Base-by-base conservation (phyloP, 148 eudicot genomes). In the Rhododendron molle region DNA sequence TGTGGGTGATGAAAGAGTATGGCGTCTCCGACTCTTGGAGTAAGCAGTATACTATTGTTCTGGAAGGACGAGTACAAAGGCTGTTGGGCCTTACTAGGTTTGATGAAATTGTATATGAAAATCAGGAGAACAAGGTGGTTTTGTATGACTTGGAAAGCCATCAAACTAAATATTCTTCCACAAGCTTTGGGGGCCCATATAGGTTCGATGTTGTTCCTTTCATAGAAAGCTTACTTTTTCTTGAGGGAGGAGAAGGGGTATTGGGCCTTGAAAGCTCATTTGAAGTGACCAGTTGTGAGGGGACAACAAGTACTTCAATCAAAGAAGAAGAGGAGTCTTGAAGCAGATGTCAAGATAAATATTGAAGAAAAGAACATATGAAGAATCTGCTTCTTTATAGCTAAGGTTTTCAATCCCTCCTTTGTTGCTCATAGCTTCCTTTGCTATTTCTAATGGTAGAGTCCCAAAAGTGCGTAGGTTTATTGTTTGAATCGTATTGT, bases 1-100 rank as follows among this genome's bases (percentile, higher is more conserved):
- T 83, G 40, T 87, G 88, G 88, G 71, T 87, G 18, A 87, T 87
- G 88, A 83, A 54, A 50, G 88, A 87, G 76, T 87, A 87, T 84
- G 88, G 88, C 11, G 76, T 69, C 62, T 54, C 60, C 43, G 76
- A 87, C 5, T 78, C 86, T 28, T 87, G 88, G 88, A 76, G 21
- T 67, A 79, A 79, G 38, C 15, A 79, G 30, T 40, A 78, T 60
- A 16, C 76, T 26, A 73, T 83, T 73, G 49, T 76, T 36, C 26
- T 38, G 26, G 79, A 76, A 76, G 47, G 34, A 38, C 40, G 49
- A 36, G 47, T 38, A 5, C 21, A 76, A 2, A 36, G 79, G 79
- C 12, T 38, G 49, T 40, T 76, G 26, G 79, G 79, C 21, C 18
- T 40, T 18, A 40, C 49, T 40, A 76, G 49, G 23, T 76, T 76